Percentiles rank a stretch among this genome's conserved stretches.
phyloP scores from a whole-genome alignment of 2,329 filamentous ascomycete species.

The Colletotrichum endophyticum region DNA sequence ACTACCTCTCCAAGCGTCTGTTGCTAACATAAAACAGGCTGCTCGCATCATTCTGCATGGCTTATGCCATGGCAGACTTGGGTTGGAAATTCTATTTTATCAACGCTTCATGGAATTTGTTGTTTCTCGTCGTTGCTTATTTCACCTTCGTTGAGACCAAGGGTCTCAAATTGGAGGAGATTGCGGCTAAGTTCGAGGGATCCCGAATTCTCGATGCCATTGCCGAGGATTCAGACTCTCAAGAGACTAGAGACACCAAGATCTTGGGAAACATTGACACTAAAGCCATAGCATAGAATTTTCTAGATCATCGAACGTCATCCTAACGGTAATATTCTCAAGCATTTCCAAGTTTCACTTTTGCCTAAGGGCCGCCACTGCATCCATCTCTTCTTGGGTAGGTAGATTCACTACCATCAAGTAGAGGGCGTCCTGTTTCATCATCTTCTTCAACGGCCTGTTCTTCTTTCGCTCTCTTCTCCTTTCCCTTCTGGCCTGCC shows the following conservation, averaged over 20 bases:
- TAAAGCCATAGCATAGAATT: not conserved
- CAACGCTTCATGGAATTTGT: constrained; percentile 31
- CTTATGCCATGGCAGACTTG: constrained; percentile 30
- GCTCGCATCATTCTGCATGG: constrained; percentile 30
- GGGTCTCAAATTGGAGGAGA: constrained; percentile 31
- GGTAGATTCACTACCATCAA: not conserved
- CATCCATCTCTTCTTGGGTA: not conserved
- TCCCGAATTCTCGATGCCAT: not conserved
- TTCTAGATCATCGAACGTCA: not conserved
- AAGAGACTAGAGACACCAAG: not conserved
- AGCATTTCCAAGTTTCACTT: not conserved
- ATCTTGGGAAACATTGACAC: not conserved
- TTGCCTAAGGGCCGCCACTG: not conserved
- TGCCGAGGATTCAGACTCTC: not conserved
- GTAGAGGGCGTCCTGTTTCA: not conserved
- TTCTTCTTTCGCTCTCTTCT: not conserved
- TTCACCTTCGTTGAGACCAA: constrained; percentile 34
- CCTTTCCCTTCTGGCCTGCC: not conserved
- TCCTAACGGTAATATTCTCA: not conserved
- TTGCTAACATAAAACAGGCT: constrained; percentile 19
- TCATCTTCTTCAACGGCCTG: not conserved
- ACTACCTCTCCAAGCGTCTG: not conserved
- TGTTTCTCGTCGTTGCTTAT: constrained; percentile 28
- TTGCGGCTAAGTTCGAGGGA: constrained; percentile 29
- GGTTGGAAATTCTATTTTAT: constrained; percentile 37